Evolutionary conservation across 108 stramenopile genomes (phyloP), one percentile per base, ranked within the genome.

Genomic region (Aurantiochytrium sp.): DNA sequence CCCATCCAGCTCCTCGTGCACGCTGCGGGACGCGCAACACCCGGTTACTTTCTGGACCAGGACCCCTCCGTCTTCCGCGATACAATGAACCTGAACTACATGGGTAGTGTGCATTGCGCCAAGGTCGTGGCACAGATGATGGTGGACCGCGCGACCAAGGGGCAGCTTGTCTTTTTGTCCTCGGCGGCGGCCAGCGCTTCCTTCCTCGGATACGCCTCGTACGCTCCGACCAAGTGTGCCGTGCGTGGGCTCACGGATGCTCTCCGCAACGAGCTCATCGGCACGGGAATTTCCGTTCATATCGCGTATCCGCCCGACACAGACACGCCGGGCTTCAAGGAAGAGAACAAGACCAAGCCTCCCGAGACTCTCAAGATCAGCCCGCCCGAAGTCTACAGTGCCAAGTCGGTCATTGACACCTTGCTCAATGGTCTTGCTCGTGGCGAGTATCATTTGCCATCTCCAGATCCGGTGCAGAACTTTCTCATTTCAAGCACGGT

Each of bases 271-370:
- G 97, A 97, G 92, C 91, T 96, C 87, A 25, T 19, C 14, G 71
- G 89, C 4, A 91, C 58, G 47, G 91, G 89, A 23, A 91, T 92
- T 45, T 69, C 58, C 21, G 90, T 99, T n/a, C 92, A 94, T 47
- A 72, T 98, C 58, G 95, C 96, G 6, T 99, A 95, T 94, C 98
- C 98, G 29, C 96, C 97, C 25, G 98, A 99, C 92, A 99, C 98
- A 0, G 96, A 96, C 90, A 99, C 98, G n/a, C 98, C 98, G 21
- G 97, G 97, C 3, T 99, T 93, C 90, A 94, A 95, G 89, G 93
- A 91, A 58, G 97, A 97, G 92, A 93, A 95, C 72, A 87, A 91
- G 87, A 91, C 73, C 35, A 96, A 95, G 87, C 97, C 97, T 47
- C 89, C 90, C 55, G 96, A 95, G 72, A 96, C 95, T 6, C 28